Percentiles rank a stretch among this genome's conserved stretches.
These are phyloP conservation scores for Karstenula rhodostoma DNA, from an alignment of 2,329 filamentous ascomycete genomes.

Conservation along the genomic window DNA sequence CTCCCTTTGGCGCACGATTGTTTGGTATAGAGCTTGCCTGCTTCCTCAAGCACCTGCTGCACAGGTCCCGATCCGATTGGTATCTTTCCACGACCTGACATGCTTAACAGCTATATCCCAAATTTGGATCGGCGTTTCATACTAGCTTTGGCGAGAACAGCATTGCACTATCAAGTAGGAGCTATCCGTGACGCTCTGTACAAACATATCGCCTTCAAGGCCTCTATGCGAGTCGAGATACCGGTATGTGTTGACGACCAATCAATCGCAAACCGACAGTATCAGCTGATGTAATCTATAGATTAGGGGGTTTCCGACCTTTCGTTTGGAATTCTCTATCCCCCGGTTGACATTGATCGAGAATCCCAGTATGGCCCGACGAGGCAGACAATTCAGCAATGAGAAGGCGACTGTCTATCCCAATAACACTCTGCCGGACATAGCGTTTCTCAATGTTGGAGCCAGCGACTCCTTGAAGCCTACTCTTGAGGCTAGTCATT, in stretches of 20 bases:
- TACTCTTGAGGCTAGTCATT: neutral
- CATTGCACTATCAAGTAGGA: neutral
- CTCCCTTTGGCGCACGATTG: too few species aligned
- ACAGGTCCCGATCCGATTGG: too few species aligned
- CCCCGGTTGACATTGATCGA: neutral
- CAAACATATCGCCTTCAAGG: neutral
- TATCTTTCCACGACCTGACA: neutral
- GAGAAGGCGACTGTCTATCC: neutral
- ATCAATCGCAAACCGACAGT: too few species aligned
- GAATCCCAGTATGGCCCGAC: neutral
- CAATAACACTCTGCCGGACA: neutral
- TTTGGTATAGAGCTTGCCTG: too few species aligned
- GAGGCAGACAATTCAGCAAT: neutral
- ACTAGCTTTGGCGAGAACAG: neutral
- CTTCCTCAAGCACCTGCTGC: too few species aligned
- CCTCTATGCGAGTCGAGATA: neutral
- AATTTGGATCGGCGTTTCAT: neutral
- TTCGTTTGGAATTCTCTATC: neutral
- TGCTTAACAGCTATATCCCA: neutral
- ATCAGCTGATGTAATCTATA: neutral
- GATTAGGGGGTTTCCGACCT: neutral
- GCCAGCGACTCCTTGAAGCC: neutral
- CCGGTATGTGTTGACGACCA: neutral
- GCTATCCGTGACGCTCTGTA: conserved; percentile 2
- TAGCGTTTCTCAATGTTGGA: neutral